Evolutionary conservation across 1,284 basidiomycete species (phyloP), one percentile per base, ranked within the genome.

Genomic region (Meira nashicola): DNA sequence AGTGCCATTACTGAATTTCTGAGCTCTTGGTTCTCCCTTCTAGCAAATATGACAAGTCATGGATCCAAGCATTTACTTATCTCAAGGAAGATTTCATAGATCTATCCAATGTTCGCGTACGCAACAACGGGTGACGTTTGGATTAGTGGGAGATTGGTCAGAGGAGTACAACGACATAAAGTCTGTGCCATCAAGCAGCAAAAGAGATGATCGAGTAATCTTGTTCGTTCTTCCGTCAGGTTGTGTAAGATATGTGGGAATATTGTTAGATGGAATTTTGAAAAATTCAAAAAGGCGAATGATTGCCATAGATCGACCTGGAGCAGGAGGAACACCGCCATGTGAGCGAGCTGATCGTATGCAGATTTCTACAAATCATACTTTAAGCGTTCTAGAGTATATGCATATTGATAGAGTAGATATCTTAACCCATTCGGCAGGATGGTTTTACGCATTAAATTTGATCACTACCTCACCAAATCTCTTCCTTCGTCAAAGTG

Each of bases 241-340:
- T 6, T 43, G 41, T 21, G 4, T 15, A n/a, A 3, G 41, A 3
- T 43, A 43, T 43, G 41, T 43, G 10, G 41, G 4, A 15, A 43
- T 43, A 3, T 10, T 15, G 6, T 10, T 43, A 6, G 41, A 43
- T 43, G 41, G 41, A 43, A 43, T 43, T 4, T 15, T 21, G 41
- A n/a, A 15, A 43, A 10, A 3, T 6, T 21, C 15, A 15, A 43
- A 43, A 15, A 21, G 15, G n/a, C 41, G 41, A 43, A 43, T 56
- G 43, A 25, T 56, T n/a, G 40, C 54, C 7, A 56, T 56, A 21
- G 54, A 56, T 50, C 54, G 54, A 54, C 54, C 54, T 21, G 54
- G 54, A 9, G 10, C 47, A 9, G 54, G 54, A 50, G 54, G 47
- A 15, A 56, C 39, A n/a, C 15, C 47, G 19, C n/a, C 44, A 14